These are phyloP conservation scores for Hyphopichia wangnamkhiaoensis DNA, from an alignment of 1,139 yeast species.

Conservation along the genomic window DNA sequence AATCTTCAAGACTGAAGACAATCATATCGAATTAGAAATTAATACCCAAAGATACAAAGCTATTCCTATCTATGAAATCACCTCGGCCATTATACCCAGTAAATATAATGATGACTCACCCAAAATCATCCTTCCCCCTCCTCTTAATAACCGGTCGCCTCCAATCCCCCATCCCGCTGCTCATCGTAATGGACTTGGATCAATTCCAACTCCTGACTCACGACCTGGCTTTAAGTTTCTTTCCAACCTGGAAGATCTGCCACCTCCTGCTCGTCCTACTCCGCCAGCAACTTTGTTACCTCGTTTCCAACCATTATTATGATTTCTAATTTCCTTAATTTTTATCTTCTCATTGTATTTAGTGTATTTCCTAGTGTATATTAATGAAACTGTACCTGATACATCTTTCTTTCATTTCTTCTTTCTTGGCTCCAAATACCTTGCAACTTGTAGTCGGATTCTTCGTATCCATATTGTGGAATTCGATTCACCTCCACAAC, in stretches of 20 bases:
- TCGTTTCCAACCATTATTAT: conserved; percentile 40
- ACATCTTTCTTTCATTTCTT: too few relatives aligned
- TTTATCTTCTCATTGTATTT: background rate
- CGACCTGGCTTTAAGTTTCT: conserved; percentile 19
- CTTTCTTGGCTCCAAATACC: too few relatives aligned
- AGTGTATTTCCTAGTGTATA: too few relatives aligned
- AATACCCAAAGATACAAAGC: conserved; percentile 33
- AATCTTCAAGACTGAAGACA: conserved; percentile 27
- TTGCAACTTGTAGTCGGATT: background rate
- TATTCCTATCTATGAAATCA: conserved; percentile 38
- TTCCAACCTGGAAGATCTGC: conserved; percentile 26
- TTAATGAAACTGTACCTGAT: too few relatives aligned
- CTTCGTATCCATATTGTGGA: background rate
- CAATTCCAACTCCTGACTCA: conserved; percentile 11
- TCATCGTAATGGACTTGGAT: background rate
- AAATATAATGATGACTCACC: conserved; percentile 16
- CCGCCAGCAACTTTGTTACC: conserved; percentile 35
- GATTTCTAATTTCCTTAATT: background rate
- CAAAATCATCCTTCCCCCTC: conserved; percentile 35
- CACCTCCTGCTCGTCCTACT: conserved; percentile 15
- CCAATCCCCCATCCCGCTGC: conserved; percentile 3
- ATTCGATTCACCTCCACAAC: background rate
- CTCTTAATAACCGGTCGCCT: conserved; percentile 20
- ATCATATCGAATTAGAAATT: conserved; percentile 36
- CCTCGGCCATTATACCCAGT: conserved; percentile 31